Evolutionary conservation across 306 rosid species (phyloP).

Genomic region (Delonix regia): DNA sequence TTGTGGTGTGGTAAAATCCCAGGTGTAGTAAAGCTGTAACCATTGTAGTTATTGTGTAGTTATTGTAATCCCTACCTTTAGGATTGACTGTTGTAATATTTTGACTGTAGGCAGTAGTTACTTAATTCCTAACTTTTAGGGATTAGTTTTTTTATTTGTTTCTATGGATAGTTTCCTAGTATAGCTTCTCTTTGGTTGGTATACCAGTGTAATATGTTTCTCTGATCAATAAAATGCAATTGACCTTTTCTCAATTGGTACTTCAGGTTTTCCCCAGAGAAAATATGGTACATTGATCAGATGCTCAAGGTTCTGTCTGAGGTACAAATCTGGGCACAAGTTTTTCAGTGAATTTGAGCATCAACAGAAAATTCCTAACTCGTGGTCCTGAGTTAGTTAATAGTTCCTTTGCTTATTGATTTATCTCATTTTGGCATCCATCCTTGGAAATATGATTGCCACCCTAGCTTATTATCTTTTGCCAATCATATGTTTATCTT

Average conservation of each 20-base stretch:
- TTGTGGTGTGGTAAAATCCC: slow-evolving; percentile 15
- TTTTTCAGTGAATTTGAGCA: slow-evolving; percentile 31
- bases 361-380: not conserved
- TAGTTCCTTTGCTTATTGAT: slow-evolving; percentile 34
- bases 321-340: slow-evolving; percentile 66
- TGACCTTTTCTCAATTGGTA: slow-evolving; percentile 22
- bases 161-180: not conserved
- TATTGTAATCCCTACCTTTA: not conserved
- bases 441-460: slow-evolving; percentile 11
- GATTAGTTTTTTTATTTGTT: not conserved
- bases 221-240: not conserved
- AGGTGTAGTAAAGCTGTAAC: not conserved
- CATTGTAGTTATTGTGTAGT: not conserved
- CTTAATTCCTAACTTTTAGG: not conserved
- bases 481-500: not conserved
- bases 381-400: slow-evolving; percentile 10
- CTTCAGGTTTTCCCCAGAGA: slow-evolving; percentile 93
- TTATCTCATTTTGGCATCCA: slow-evolving; percentile 21
- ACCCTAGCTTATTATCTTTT: slow-evolving; percentile 10
- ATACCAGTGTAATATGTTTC: not conserved
- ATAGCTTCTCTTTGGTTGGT: not conserved
- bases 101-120: not conserved
- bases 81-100: not conserved
- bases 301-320: slow-evolving; percentile 98
- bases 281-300: slow-evolving; percentile 99